Evolutionary conservation across 208 protist species (phyloP).

Genomic region (Leishmania tarentolae): DNA sequence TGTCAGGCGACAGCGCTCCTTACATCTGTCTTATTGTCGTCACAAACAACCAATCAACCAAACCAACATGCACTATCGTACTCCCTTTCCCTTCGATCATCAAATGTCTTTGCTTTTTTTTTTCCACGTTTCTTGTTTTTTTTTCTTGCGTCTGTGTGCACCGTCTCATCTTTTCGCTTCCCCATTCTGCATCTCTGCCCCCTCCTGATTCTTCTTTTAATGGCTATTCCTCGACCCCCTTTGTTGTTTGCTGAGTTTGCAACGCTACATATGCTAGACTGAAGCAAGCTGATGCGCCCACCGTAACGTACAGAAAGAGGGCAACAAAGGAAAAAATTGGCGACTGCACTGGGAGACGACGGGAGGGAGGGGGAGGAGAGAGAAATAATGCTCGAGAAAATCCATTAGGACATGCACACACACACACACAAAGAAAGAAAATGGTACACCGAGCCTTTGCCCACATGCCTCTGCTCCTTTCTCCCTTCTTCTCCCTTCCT

Average conservation of each 20-base stretch:
- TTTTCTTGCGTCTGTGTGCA: background rate
- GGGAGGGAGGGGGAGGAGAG: background rate
- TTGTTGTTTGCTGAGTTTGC: background rate
- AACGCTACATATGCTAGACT: background rate
- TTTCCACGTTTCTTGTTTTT: background rate
- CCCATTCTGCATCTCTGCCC: background rate
- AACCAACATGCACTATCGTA: conserved; percentile 11
- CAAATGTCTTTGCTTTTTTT: background rate
- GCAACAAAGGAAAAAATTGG: background rate
- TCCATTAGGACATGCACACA: background rate
- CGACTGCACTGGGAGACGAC: background rate
- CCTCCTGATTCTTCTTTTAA: background rate
- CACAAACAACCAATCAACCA: conserved; percentile 9
- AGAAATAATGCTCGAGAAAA: background rate
- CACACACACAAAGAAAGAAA: conserved; percentile 9
- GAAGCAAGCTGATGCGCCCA: background rate
- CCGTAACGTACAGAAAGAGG: background rate
- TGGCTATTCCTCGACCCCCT: background rate
- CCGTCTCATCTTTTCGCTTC: conserved; percentile 1
- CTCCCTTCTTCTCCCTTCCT: background rate
- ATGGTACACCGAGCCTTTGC: conserved; percentile 3
- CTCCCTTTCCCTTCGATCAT: background rate
- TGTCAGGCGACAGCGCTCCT: conserved; percentile 1
- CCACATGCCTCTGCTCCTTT: background rate
- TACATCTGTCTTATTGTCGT: conserved; percentile 8